These are phyloP conservation scores for Fusarium sp. DNA, from an alignment of 2,329 filamentous ascomycete genomes.

Conservation along the genomic window DNA sequence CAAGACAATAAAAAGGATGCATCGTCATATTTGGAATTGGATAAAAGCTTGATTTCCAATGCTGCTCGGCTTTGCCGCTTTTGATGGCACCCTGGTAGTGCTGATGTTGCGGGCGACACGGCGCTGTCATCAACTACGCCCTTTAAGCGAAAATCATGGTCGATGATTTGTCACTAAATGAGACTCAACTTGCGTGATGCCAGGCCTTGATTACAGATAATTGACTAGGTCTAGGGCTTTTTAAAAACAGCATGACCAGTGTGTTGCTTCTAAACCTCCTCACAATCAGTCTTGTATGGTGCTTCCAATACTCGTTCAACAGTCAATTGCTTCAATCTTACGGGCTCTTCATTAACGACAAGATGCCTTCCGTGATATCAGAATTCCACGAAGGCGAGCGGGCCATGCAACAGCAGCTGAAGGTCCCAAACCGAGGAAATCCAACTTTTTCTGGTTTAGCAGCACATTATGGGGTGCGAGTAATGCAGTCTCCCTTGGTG, in stretches of 20 bases:
- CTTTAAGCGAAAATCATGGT: constrained; percentile 18
- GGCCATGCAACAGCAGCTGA: constrained; percentile 74
- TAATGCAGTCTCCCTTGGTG: constrained; percentile 76
- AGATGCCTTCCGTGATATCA: constrained; percentile 51
- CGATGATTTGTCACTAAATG: constrained; percentile 32
- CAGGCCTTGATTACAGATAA: constrained; percentile 22
- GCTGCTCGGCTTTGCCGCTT: neutral
- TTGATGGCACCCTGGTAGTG: constrained; percentile 17
- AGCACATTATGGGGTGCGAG: constrained; percentile 71
- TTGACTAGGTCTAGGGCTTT: constrained; percentile 7
- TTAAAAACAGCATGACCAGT: constrained; percentile 11
- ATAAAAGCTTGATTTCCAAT: constrained; percentile 2
- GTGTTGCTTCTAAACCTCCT: constrained; percentile 12
- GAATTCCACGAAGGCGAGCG: constrained; percentile 77
- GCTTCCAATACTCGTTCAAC: constrained; percentile 24
- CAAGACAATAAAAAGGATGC: constrained; percentile 7
- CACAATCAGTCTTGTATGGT: constrained; percentile 1
- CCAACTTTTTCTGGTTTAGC: constrained; percentile 77
- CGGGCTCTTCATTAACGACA: constrained; percentile 21
- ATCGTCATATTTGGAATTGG: constrained; percentile 5
- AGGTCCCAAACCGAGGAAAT: constrained; percentile 71
- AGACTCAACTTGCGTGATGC: constrained; percentile 10
- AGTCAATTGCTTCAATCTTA: constrained; percentile 12
- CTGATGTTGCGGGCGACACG: constrained; percentile 18
- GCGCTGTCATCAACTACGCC: constrained; percentile 31